A percentile compares a stretch with the other conserved stretches of the same genome.
phyloP scores from a whole-genome alignment of 495 filamentous ascomycete species.

The Aspergillus cristatus region DNA sequence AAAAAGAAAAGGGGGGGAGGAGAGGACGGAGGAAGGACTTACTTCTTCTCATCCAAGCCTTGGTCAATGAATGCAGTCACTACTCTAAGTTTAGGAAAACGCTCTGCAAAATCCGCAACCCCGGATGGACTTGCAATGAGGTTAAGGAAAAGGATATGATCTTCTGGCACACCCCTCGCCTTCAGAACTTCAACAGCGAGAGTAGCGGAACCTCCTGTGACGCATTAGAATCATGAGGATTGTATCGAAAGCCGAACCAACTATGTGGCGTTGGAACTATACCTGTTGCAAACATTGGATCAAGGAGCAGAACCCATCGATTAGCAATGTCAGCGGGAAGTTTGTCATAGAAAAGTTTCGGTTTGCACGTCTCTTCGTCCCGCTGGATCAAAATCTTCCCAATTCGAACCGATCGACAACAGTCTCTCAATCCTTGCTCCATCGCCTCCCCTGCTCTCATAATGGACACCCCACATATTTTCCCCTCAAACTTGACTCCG shows the following conservation, averaged over 20 bases:
- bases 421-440: constrained; percentile 94
- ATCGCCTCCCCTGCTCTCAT: constrained; percentile 98
- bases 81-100: constrained; percentile 84
- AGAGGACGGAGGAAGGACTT: constrained; percentile 23
- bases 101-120: constrained; percentile 78
- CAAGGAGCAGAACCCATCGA: constrained; percentile 88
- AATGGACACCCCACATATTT: constrained; percentile 96
- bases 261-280: constrained; percentile 5
- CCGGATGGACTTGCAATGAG: constrained; percentile 92
- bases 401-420: constrained; percentile 91
- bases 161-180: constrained; percentile 82
- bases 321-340: constrained; percentile 86
- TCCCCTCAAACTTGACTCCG: constrained; percentile 90
- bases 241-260: too few relatives aligned
- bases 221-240: constrained; percentile 4
- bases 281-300: constrained; percentile 99
- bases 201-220: constrained; percentile 79
- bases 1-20: background rate
- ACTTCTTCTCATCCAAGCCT: constrained; percentile 96
- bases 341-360: constrained; percentile 94
- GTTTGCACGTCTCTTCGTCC: constrained; percentile 88
- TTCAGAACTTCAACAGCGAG: constrained; percentile 93
- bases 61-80: constrained; percentile 96
- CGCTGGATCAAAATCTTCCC: constrained; percentile 97
- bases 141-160: constrained; percentile 91